Evolutionary conservation across 805 yeast species (phyloP), one percentile per base, ranked within the genome.

Genomic region (Metschnikowia amazonensis): DNA sequence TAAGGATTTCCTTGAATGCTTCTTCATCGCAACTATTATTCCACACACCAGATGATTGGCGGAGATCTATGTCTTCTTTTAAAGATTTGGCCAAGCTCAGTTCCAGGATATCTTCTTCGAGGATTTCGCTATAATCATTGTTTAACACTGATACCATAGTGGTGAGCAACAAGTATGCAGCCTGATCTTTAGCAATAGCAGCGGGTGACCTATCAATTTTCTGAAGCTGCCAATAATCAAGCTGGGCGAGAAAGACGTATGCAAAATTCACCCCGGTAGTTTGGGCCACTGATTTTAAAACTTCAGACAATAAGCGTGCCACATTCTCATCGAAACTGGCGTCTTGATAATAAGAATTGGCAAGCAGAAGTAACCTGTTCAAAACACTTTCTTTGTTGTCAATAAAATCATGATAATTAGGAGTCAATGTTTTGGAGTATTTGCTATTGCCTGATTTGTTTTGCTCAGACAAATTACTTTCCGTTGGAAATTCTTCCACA

Each of bases 181-280:
- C 51, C 3, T 74, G 60, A 35, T 70, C 74, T 37, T 56, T 57
- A 10, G 59, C 48, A 4, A 50, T 30, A 4, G 20, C 36, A 10
- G 47, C 41, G 2, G 39, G 21, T 10, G 45, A 32, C 8, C 49
- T 55, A n/a, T 56, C 17, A 37, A 41, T 45, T 20, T 47, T 48
- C 5, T 58, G 57, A 13, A 69, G 42, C 33, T 59, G 53, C 81
- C 81, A 77, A 45, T 66, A 67, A 45, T 65, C 65, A 49, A 76
- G 70, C 50, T 68, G 74, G 2, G 79, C 74, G 3, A 77, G 46
- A 39, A 69, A 72, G 49, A 75, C 75, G 47, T 60, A 67, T 18
- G 75, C 53, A 21, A 76, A 70, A 52, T 77, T 78, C 40, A 76
- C 59, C 1, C 82, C 83, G 43, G 69, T 69, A 23, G 63, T 63